Base-by-base conservation (phyloP, 768 basidiomycete genomes). In the Rhizopogon rudus region DNA sequence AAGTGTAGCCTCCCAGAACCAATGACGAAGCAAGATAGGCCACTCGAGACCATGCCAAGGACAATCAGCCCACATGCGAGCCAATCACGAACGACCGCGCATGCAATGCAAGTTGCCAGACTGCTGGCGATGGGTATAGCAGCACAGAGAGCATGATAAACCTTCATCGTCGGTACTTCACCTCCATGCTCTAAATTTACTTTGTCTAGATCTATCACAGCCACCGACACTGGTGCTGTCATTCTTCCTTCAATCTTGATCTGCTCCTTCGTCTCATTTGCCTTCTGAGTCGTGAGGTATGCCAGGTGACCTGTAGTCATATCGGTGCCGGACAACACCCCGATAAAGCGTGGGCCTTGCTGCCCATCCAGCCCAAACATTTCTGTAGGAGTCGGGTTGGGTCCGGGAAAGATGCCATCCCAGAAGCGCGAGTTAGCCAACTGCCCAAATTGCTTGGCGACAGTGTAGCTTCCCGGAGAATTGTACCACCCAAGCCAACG, bases 401-500 rank as follows among this genome's bases (percentile, higher is more conserved):
- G 57, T 12, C 71, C 70, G 3, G 71, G 70, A 44, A 66, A 73
- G 4, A 71, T 52, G 6, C 67, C 70, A 50, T 66, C 63, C 70
- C 70, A 71, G 42, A 71, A 33, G n/a, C 61, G 61, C 5, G 66
- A 58, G 3, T 51, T 54, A 6, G 71, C 69, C 9, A 73, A 35
- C 39, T 63, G 62, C 8, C 68, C 70, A 20, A 70, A 73, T 13
- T 57, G 59, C 49, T 66, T 73, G 4, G 71, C 73, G n/a, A 74
- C 50, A 5, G 58, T 63, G 20, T 70, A 71, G 53, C 72, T 70
- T 25, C 72, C 72, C 0, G 73, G 72, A 10, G 71, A 70, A 43
- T 73, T 74, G 51, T 74, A 71, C 69, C 67, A 73, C 12, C 73
- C 71, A 3, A 73, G 39, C 67, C 65, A 74, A 43, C 29, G 62